Conservation (phyloP, 495 filamentous ascomycete species). For the Pseudoneurospora amorphoporcata region DNA sequence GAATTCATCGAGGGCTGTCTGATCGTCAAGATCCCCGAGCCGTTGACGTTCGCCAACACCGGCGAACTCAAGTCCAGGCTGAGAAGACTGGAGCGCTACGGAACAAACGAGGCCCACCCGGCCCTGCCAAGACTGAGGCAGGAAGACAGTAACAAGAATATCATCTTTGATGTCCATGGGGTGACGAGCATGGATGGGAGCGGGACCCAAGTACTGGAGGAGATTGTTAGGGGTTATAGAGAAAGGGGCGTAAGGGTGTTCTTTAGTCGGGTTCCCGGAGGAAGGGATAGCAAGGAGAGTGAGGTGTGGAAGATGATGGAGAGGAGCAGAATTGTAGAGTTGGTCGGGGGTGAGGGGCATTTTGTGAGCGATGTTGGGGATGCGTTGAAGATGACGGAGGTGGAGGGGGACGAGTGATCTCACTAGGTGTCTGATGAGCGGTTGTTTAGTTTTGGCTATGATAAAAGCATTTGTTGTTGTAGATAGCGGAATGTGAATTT, state of each 20-base stretch:
- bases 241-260: slow-evolving; percentile 69
- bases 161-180: slow-evolving; percentile 95
- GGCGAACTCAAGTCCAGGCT: slow-evolving; percentile 82
- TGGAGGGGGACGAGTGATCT: slow-evolving; percentile 38
- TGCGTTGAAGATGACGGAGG: slow-evolving; percentile 68
- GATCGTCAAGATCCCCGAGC: slow-evolving; percentile 95
- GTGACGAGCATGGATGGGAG: slow-evolving; percentile 89
- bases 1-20: slow-evolving; percentile 87
- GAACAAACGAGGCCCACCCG: slow-evolving; percentile 72
- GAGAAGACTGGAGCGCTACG: slow-evolving; percentile 76
- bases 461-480: neutral
- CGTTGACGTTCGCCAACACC: slow-evolving; percentile 93
- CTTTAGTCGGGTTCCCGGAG: slow-evolving; percentile 66
- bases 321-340: slow-evolving; percentile 72
- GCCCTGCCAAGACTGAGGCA: slow-evolving; percentile 67
- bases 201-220: slow-evolving; percentile 78
- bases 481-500: neutral
- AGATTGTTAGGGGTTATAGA: slow-evolving; percentile 74
- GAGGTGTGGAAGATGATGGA: slow-evolving; percentile 64
- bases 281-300: slow-evolving; percentile 26
- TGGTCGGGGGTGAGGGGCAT: slow-evolving; percentile 60
- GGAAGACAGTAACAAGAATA: slow-evolving; percentile 67
- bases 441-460: neutral
- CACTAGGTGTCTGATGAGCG: neutral
- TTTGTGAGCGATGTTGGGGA: slow-evolving; percentile 79